Conservation (phyloP, 148 eudicot species). For the Cornus suecica region DNA sequence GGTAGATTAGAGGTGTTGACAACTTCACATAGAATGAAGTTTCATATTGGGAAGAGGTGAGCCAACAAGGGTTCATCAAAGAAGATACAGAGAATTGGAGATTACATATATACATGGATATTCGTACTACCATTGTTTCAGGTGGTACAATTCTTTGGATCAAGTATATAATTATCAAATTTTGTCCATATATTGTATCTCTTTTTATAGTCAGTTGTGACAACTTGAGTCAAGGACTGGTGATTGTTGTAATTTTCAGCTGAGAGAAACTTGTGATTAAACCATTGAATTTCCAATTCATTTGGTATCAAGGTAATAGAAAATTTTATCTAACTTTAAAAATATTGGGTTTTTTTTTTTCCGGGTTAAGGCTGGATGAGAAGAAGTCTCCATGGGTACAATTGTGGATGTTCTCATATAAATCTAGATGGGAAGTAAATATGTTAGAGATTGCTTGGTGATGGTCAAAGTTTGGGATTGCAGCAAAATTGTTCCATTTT, state of each 20-base stretch:
- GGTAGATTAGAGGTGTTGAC: neutral
- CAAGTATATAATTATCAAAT: neutral
- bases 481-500: too few species aligned
- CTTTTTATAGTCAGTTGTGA: too few species aligned
- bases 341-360: too few species aligned
- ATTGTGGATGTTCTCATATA: too few species aligned
- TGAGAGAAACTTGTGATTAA: neutral
- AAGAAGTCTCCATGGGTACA: too few species aligned
- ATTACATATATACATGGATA: neutral
- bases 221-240: neutral
- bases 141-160: neutral
- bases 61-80: neutral
- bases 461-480: too few species aligned
- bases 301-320: neutral
- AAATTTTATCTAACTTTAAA: too few species aligned
- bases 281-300: neutral
- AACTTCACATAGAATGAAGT: neutral
- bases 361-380: too few species aligned
- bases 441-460: too few species aligned
- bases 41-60: neutral
- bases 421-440: too few species aligned
- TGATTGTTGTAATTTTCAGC: too few species aligned
- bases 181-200: neutral
- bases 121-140: neutral
- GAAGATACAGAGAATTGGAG: neutral